A percentile compares a stretch with the other conserved stretches of the same genome.
These are phyloP conservation scores for Phenoliferia sp. DNA, from an alignment of 1,284 basidiomycete species.

Conservation along the genomic window DNA sequence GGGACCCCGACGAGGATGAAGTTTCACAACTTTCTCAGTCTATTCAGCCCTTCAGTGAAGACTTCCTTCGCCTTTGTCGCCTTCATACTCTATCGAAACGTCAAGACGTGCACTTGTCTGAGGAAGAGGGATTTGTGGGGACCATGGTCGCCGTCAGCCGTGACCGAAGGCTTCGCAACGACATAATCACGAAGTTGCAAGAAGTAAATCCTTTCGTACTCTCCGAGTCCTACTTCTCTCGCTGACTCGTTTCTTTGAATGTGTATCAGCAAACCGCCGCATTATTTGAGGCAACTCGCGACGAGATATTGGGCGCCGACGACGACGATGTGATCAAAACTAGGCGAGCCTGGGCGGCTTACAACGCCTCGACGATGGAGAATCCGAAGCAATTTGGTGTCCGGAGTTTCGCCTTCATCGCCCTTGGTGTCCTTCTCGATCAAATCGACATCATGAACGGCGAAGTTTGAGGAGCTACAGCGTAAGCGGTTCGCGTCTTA, in stretches of 20 bases:
- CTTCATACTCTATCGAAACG: conserved; percentile 21
- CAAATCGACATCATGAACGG: conserved; percentile 13
- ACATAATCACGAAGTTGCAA: conserved; percentile 10
- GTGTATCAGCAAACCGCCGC: conserved; percentile 15
- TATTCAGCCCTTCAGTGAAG: conserved; percentile 11
- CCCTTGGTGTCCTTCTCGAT: conserved; percentile 8
- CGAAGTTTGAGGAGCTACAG: background rate
- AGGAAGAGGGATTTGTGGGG: conserved; percentile 23
- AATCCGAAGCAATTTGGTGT: conserved; percentile 16
- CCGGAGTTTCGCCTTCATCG: conserved; percentile 21
- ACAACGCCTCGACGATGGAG: background rate
- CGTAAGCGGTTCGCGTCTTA: no score
- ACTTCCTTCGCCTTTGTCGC: conserved; percentile 10
- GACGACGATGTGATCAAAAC: conserved; percentile 8
- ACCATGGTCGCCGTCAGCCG: conserved; percentile 18
- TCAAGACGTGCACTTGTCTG: conserved; percentile 15
- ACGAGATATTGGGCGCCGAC: conserved; percentile 8
- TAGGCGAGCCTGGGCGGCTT: conserved; percentile 7
- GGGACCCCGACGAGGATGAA: background rate
- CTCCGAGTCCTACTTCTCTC: no score
- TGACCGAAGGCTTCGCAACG: conserved; percentile 1
- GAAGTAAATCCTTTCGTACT: no score
- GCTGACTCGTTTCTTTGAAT: no score
- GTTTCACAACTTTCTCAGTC: conserved; percentile 1
- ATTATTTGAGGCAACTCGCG: conserved; percentile 5